A percentile compares a stretch with the other conserved stretches of the same genome.
Evolutionary conservation across 1,284 basidiomycete genomes (phyloP).

Genomic region (Cryptococcus hybrid): DNA sequence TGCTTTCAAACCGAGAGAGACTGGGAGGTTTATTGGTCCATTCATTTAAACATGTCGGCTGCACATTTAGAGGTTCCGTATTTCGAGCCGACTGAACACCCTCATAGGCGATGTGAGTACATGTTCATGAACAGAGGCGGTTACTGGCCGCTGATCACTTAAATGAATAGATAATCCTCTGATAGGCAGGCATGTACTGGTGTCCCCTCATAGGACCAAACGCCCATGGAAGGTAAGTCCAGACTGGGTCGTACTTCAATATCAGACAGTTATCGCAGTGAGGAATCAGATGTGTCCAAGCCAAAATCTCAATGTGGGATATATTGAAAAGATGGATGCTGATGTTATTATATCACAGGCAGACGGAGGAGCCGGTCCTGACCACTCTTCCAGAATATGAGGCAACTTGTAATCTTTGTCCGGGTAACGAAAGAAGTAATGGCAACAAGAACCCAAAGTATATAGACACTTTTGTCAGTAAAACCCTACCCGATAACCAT

Average conservation of each 20-base stretch:
- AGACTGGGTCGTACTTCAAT: no score
- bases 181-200: slow-evolving; percentile 62
- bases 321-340: neutral
- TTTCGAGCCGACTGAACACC: slow-evolving; percentile 47
- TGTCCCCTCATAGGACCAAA: slow-evolving; percentile 69
- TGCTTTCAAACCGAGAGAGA: no score
- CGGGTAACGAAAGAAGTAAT: slow-evolving; percentile 77
- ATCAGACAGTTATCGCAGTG: no score
- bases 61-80: neutral
- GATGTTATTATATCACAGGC: slow-evolving; percentile 49
- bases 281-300: neutral
- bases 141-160: slow-evolving; percentile 1
- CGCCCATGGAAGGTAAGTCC: slow-evolving; percentile 43
- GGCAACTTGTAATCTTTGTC: slow-evolving; percentile 83
- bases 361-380: slow-evolving; percentile 66
- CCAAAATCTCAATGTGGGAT: neutral
- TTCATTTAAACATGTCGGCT: neutral
- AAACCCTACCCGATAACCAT: neutral
- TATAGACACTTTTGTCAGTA: slow-evolving; percentile 59
- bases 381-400: slow-evolving; percentile 67
- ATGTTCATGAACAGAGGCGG: slow-evolving; percentile 1
- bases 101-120: slow-evolving; percentile 43
- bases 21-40: no score
- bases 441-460: slow-evolving; percentile 72
- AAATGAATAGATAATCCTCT: slow-evolving; percentile 47